These are phyloP conservation scores for Apiotrichum sp. DNA, from an alignment of 1,284 basidiomycete genomes.

Conservation along the genomic window DNA sequence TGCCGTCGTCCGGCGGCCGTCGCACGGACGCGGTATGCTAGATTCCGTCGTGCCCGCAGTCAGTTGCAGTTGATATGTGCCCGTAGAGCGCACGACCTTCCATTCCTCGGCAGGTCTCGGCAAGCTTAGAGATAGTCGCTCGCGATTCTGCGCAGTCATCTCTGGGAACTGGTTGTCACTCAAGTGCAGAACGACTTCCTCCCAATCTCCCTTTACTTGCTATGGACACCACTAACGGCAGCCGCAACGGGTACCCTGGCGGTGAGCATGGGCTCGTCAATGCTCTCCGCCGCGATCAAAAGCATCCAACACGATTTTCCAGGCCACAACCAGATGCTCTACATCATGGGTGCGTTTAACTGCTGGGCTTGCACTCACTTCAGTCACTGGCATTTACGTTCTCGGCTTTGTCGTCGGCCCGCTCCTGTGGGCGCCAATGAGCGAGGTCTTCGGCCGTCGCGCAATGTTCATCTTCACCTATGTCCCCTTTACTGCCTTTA, in stretches of 20 bases:
- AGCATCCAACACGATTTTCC: constrained; percentile 22
- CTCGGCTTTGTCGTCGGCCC: constrained; percentile 19
- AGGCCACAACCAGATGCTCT: constrained; percentile 20
- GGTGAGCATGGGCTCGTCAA: constrained; percentile 23
- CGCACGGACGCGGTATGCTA: no score
- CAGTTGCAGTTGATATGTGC: no score
- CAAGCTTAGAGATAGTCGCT: no score
- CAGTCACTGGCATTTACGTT: constrained; percentile 15
- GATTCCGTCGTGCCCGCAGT: no score
- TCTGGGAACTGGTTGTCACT: no score
- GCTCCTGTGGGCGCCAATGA: constrained; percentile 30
- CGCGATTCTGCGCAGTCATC: no score
- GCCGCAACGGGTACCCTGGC: constrained; percentile 21
- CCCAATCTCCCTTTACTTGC: no score
- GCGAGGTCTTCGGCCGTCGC: constrained; percentile 37
- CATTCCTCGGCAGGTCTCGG: no score
- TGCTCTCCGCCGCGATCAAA: constrained; percentile 25
- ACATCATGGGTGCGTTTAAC: constrained; percentile 18
- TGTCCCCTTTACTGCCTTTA: constrained; percentile 47
- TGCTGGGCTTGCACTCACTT: background rate
- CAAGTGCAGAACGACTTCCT: no score
- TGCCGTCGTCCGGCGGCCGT: no score
- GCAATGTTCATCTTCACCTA: constrained; percentile 46
- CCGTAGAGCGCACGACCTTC: no score
- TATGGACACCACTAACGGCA: background rate